Base-by-base conservation (phyloP, 208 protist genomes). In the Lotmaria passim region DNA sequence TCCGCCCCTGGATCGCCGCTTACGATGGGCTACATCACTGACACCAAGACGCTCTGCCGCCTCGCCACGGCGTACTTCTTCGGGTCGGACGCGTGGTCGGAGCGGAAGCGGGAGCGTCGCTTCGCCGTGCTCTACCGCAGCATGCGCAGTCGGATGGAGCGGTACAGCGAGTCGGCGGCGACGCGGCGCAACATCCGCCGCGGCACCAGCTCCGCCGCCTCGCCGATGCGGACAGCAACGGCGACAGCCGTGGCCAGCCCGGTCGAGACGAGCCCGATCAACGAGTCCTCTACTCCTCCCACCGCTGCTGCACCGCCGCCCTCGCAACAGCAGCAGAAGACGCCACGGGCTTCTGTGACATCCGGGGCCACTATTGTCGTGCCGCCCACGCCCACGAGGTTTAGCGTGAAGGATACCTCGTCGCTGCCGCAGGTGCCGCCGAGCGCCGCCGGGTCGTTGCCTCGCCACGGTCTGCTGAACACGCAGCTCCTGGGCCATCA, bases 61-160 rank as follows among this genome's bases (percentile, higher is more conserved):
- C 65, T 89, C 44, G 86, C 86, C 39, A 87, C 86, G 4, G 86
- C 83, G 44, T 92, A 79, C 72, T 86, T 89, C 64, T 92, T 88
- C 69, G 79, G 83, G 65, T 85, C 86, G 14, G 76, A 81, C 51
- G 71, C 75, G 24, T 87, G 81, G 74, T 48, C 56, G 53, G 59
- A 67, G 33, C 39, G 26, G 10, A 61, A 73, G 60, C 72, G 68
- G 59, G 61, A 81, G 26, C 64, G 56, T 5, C 41, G 62, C 28
- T 87, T 87, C 36, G 26, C 34, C 7, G 52, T 85, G 26, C 62
- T 90, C 10, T 66, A 75, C 31, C 65, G 65, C 48, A 70, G 73
- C 62, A 80, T 83, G 48, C 68, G 31, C 63, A 43, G 46, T 33
- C 56, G 71, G 21, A 65, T 66, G 62, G 71, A 71, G 47, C 62